These are phyloP conservation scores for Camellia sinensis DNA, from an alignment of 148 eudicot species.

Conservation along the genomic window DNA sequence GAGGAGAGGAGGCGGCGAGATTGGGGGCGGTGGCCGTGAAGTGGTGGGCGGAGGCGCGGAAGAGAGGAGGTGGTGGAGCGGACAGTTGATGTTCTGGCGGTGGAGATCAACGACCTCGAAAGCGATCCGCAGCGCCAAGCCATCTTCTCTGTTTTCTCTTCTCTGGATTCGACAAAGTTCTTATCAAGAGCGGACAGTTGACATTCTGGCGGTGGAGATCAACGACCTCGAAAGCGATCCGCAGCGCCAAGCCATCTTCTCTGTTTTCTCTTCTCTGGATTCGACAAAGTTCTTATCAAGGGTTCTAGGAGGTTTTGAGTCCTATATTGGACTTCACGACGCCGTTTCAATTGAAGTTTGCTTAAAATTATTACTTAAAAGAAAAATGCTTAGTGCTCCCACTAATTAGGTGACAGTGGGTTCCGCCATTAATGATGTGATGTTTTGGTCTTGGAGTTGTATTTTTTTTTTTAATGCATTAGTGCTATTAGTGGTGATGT, in stretches of 20 bases:
- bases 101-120: conserved; percentile 26
- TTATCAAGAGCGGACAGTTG: neutral
- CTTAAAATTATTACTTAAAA: too few relatives aligned
- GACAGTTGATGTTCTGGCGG: neutral
- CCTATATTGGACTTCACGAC: neutral
- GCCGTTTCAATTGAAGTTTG: neutral
- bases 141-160: neutral
- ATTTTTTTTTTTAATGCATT: too few relatives aligned
- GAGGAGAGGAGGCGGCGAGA: conserved; percentile 23
- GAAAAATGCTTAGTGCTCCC: too few relatives aligned
- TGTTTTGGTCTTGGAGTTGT: too few relatives aligned
- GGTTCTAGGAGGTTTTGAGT: neutral
- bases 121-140: conserved; percentile 49
- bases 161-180: neutral
- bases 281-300: neutral
- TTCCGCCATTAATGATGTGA: too few relatives aligned
- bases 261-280: too few relatives aligned
- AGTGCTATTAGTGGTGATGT: too few relatives aligned
- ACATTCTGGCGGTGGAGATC: neutral
- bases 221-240: conserved; percentile 41
- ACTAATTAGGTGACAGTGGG: too few relatives aligned
- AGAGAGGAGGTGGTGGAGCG: neutral
- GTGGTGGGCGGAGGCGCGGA: neutral
- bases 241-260: conserved; percentile 38
- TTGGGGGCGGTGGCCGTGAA: neutral